Percentiles rank a stretch among this genome's conserved stretches.
Evolutionary conservation across 139 green algal species (phyloP).

Genomic region (Chlamydomonas sphaeroides): DNA sequence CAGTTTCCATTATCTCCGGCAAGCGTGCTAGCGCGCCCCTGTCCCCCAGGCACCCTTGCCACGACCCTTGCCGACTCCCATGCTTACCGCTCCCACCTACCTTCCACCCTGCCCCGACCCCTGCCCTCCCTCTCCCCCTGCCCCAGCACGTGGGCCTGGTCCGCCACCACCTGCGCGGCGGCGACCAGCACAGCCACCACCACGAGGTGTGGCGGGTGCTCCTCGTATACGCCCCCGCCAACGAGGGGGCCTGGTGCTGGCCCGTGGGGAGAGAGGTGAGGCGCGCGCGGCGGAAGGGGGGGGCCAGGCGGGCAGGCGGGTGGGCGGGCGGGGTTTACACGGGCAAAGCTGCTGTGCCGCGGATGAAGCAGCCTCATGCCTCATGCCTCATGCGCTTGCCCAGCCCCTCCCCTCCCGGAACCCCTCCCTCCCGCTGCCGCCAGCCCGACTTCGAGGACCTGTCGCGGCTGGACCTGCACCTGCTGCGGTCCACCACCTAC

Average conservation of each 20-base stretch:
- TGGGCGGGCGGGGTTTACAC: too few relatives aligned
- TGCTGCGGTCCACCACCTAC: background rate
- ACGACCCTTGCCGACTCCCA: too few relatives aligned
- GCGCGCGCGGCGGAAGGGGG: background rate
- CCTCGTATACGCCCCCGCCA: background rate
- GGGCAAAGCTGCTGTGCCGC: too few relatives aligned
- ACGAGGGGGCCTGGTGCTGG: background rate
- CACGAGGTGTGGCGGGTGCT: conserved; percentile 2
- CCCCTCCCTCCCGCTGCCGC: too few relatives aligned
- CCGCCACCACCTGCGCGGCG: background rate
- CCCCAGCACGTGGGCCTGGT: background rate
- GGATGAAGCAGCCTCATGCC: too few relatives aligned
- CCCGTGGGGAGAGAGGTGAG: background rate
- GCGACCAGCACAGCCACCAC: background rate
- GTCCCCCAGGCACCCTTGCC: too few relatives aligned
- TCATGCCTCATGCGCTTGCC: background rate
- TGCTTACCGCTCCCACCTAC: too few relatives aligned
- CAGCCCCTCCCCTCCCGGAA: background rate
- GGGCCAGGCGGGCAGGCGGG: background rate
- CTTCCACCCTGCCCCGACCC: too few relatives aligned
- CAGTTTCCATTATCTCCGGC: too few relatives aligned
- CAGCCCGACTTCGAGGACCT: background rate
- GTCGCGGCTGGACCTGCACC: background rate
- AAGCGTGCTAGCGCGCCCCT: too few relatives aligned
- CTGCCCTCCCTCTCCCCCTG: too few relatives aligned